A percentile compares a stretch with the other conserved stretches of the same genome.
These are phyloP conservation scores for Zopfochytrium polystomum DNA, from an alignment of 371 early-diverging fungal species.

Conservation along the genomic window DNA sequence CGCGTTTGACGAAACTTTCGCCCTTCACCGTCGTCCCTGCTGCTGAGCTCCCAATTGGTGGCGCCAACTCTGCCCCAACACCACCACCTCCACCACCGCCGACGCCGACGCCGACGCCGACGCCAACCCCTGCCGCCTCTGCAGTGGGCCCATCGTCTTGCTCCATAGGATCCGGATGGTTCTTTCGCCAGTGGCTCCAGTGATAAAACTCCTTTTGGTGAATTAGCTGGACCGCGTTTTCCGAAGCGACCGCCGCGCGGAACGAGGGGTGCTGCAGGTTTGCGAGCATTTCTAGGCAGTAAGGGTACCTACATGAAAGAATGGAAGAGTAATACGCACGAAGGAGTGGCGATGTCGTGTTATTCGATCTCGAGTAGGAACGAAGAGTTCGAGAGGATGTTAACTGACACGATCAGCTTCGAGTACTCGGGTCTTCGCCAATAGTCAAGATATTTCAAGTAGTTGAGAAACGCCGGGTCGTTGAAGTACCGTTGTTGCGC, in stretches of 20 bases:
- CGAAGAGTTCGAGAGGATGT: slow-evolving; percentile 3
- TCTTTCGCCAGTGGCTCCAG: slow-evolving; percentile 65
- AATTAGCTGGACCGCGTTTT: slow-evolving; percentile 71
- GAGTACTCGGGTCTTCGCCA: slow-evolving; percentile 88
- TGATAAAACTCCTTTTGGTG: slow-evolving; percentile 85
- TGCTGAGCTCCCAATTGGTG: too few relatives aligned
- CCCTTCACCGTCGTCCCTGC: too few relatives aligned
- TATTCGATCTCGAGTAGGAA: slow-evolving; percentile 1
- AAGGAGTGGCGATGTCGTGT: too few relatives aligned
- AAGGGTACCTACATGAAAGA: slow-evolving; percentile 68
- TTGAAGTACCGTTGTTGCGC: slow-evolving; percentile 86
- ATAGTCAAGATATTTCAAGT: slow-evolving; percentile 85
- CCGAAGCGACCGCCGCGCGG: slow-evolving; percentile 67
- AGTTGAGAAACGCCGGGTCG: slow-evolving; percentile 77
- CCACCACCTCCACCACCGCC: too few relatives aligned
- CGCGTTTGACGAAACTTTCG: too few relatives aligned
- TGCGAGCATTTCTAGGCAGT: slow-evolving; percentile 79
- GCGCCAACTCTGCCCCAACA: too few relatives aligned
- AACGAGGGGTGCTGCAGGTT: slow-evolving; percentile 77
- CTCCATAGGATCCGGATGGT: slow-evolving; percentile 15
- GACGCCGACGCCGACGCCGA: too few relatives aligned
- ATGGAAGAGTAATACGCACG: neutral
- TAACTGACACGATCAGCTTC: slow-evolving; percentile 73
- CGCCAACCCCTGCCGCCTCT: too few relatives aligned
- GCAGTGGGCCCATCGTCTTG: too few relatives aligned